These are phyloP conservation scores for Wallacemonas rigidus DNA, from an alignment of 208 protist species.

Conservation along the genomic window DNA sequence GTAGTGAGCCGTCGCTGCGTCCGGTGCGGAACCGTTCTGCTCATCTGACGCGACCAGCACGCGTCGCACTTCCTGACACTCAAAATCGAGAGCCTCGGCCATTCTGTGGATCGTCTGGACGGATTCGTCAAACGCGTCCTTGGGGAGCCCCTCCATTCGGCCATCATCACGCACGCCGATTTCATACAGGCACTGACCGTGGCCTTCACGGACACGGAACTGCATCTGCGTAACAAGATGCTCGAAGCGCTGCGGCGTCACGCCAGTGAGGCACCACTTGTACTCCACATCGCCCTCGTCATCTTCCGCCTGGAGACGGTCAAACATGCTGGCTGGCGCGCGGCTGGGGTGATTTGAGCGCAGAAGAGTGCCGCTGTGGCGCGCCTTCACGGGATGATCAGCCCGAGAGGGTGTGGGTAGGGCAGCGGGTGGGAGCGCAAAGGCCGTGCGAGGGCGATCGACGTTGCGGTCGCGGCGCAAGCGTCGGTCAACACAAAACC, in stretches of 20 bases:
- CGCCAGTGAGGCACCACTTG: constrained; percentile 93
- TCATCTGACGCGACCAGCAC: background rate
- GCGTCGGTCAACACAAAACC: constrained; percentile 18
- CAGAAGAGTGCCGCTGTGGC: too few species aligned
- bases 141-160: constrained; percentile 69
- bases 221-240: constrained; percentile 96
- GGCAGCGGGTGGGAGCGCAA: constrained; percentile 12
- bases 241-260: constrained; percentile 81
- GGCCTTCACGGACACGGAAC: constrained; percentile 92
- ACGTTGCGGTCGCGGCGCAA: background rate
- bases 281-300: constrained; percentile 96
- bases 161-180: constrained; percentile 94
- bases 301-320: constrained; percentile 75
- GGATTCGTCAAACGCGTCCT: constrained; percentile 79
- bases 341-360: too few species aligned
- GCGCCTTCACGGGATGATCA: too few species aligned
- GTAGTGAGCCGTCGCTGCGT: constrained; percentile 26
- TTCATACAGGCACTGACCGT: constrained; percentile 94
- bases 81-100: constrained; percentile 66
- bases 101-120: constrained; percentile 75
- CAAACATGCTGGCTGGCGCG: too few species aligned
- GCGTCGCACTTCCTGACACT: constrained; percentile 16
- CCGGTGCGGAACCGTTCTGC: too few species aligned
- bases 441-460: background rate
- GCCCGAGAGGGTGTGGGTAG: constrained; percentile 19